phyloP scores from a whole-genome alignment of 345 rosid genomes.

The Heritiera fomes region DNA sequence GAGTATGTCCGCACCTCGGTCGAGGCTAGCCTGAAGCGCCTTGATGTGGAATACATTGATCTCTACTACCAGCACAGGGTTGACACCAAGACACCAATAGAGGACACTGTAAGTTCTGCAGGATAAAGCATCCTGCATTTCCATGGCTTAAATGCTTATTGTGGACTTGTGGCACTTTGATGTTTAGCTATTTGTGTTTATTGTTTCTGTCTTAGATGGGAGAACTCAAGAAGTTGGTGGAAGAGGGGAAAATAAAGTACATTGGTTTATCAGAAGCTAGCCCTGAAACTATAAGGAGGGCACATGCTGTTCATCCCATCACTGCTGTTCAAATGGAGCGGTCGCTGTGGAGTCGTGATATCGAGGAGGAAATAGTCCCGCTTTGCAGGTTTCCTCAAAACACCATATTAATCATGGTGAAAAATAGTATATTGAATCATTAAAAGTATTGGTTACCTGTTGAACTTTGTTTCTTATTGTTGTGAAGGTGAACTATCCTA shows the following conservation, averaged over 20 bases:
- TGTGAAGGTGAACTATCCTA: background rate
- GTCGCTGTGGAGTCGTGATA: constrained; percentile 31
- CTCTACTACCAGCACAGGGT: constrained; percentile 35
- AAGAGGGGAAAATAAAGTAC: constrained; percentile 27
- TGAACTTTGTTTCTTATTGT: background rate
- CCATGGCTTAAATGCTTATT: background rate
- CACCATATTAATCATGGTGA: background rate
- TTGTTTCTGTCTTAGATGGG: constrained; percentile 1
- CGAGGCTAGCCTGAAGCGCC: constrained; percentile 38
- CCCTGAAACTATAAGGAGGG: constrained; percentile 29
- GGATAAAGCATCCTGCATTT: background rate
- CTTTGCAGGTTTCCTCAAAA: constrained; percentile 27
- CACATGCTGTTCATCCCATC: constrained; percentile 30
- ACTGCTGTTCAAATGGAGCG: constrained; percentile 27
- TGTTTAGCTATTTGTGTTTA: background rate
- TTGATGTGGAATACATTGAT: constrained; percentile 39
- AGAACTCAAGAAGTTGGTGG: constrained; percentile 26
- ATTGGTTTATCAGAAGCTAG: constrained; percentile 27
- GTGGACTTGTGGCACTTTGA: background rate
- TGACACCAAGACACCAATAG: constrained; percentile 31
- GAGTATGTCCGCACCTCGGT: constrained; percentile 32
- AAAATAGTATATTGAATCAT: background rate
- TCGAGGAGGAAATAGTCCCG: constrained; percentile 26
- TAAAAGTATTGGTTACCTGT: background rate
- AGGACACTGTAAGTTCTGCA: constrained; percentile 32